Conservation (phyloP, 495 filamentous ascomycete genomes). For the Massariosphaeria phaeospora region DNA sequence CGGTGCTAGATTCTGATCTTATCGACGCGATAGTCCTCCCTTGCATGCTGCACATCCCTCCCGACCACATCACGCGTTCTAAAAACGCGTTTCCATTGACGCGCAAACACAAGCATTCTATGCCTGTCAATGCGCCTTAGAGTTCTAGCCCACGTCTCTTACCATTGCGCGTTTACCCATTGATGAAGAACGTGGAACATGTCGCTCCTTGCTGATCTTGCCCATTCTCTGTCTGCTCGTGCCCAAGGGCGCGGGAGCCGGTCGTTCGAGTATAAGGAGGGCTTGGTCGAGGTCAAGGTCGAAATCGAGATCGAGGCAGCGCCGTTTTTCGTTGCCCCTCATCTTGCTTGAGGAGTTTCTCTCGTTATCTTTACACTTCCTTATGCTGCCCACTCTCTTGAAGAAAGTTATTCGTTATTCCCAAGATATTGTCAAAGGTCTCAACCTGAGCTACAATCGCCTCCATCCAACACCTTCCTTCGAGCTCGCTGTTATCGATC, state of each 20-base stretch:
- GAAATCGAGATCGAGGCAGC: neutral
- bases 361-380: constrained; percentile 2
- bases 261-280: constrained; percentile 3
- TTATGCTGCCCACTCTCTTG: constrained; percentile 8
- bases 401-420: constrained; percentile 15
- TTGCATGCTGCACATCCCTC: constrained; percentile 15
- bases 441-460: neutral
- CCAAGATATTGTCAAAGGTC: constrained; percentile 3
- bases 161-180: neutral
- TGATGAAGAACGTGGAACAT: constrained; percentile 2
- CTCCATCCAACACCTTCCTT: constrained; percentile 2
- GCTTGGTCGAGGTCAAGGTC: no score
- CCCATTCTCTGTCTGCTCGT: neutral
- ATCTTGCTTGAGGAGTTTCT: neutral
- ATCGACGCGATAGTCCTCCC: constrained; percentile 1
- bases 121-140: neutral
- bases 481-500: constrained; percentile 7
- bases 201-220: constrained; percentile 14
- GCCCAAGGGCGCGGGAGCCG: neutral
- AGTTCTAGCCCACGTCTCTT: neutral
- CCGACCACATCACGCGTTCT: constrained; percentile 9
- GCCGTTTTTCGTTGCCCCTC: neutral
- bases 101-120: neutral
- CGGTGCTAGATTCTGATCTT: neutral
- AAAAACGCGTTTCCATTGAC: neutral